Base-by-base conservation (phyloP, 441 rosid species). In the Euphorbia schlechtendalii region DNA sequence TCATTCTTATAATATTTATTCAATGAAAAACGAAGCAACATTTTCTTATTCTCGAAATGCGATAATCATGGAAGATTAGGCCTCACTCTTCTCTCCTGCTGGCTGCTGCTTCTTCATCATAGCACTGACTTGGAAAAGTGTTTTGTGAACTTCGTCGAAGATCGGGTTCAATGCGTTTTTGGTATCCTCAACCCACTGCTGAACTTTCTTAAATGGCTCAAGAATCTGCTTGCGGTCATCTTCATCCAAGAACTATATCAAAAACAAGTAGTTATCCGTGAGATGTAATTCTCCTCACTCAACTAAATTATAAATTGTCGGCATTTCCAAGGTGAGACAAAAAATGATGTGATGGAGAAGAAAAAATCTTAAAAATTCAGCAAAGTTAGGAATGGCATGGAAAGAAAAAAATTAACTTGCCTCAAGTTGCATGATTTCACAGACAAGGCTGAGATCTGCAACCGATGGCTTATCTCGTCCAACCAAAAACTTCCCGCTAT, bases 391-490 rank as follows among this genome's bases (percentile, higher is more conserved):
- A 43, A 43, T 43, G 48, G 14, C 48, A 5, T 43, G 18, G 14
- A 24, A 21, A 45, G 40, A 17, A 32, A 15, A n/a, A 9, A 40
- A 3, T 14, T 45, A 3, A 64, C 63, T 57, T 74, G 88, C 98
- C 88, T 90, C 86, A 52, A 92, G 81, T 73, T 90, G 98, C 90
- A 75, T 88, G 71, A 90, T 75, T 68, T 92, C 96, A 69, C 98
- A 90, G 17, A 83, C 87, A 13, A 92, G 85, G 84, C 89, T 85
- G 58, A 90, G 83, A 81, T 88, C 98, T 48, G 96, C 97, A 59
- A 92, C 73, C 41, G 94, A 83, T 46, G 94, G 94, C 70, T 86
- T 86, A 71, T 81, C 81, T 70, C 76, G 77, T 56, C 88, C 94
- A 5, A 82, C 67, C 81, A 92, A 73, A 79, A 83, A 92, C 49